A percentile compares a stretch with the other conserved stretches of the same genome.
phyloP scores from a whole-genome alignment of 192 early-diverging fungal species.

The Lobosporangium transversale region DNA sequence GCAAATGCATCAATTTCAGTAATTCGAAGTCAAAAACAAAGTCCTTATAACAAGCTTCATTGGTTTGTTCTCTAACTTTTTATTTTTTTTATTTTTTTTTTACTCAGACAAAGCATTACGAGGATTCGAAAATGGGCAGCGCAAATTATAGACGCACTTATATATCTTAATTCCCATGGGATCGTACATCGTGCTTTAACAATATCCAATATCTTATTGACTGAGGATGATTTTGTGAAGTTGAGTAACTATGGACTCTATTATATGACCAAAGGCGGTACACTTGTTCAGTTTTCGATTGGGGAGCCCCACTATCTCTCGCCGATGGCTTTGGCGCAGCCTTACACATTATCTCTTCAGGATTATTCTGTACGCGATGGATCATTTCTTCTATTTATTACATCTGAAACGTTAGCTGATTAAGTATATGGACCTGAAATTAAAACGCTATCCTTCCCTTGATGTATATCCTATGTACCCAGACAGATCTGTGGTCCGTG shows the following conservation, averaged over 20 bases:
- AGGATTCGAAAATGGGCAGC: slow-evolving; percentile 58
- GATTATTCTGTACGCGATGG: slow-evolving; percentile 27
- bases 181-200: slow-evolving; percentile 59
- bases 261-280: slow-evolving; percentile 66
- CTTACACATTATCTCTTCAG: slow-evolving; percentile 11
- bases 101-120: slow-evolving; percentile 23
- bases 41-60: neutral
- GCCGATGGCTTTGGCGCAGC: slow-evolving; percentile 30
- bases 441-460: no score
- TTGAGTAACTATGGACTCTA: slow-evolving; percentile 66
- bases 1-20: neutral
- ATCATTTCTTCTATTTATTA: no score
- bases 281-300: slow-evolving; percentile 69
- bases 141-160: slow-evolving; percentile 62
- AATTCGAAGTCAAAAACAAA: neutral
- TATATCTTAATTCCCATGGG: slow-evolving; percentile 58
- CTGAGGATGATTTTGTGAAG: slow-evolving; percentile 58
- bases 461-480: no score
- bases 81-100: neutral
- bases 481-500: slow-evolving; percentile 68
- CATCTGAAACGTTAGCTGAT: no score
- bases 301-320: slow-evolving; percentile 61
- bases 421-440: no score
- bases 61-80: neutral
- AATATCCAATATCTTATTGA: slow-evolving; percentile 60